Evolutionary conservation across 1,284 basidiomycete species (phyloP).

Genomic region (Ceratobasidium sp.): DNA sequence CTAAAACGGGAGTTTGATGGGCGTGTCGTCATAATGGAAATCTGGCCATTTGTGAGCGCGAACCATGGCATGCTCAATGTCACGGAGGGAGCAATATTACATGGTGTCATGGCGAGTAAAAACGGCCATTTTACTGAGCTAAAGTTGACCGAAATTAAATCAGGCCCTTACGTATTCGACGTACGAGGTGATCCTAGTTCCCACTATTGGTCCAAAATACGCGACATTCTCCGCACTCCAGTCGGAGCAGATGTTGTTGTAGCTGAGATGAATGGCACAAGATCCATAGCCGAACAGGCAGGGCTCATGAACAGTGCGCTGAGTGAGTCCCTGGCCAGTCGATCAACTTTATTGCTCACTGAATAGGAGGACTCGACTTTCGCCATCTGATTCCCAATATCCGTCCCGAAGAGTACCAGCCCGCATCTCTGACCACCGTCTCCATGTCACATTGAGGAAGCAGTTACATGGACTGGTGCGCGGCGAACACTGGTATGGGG

Average conservation of each 20-base stretch:
- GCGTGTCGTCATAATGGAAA: too few species aligned
- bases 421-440: slow-evolving; percentile 87
- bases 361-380: slow-evolving; percentile 97
- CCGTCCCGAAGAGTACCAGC: slow-evolving; percentile 83
- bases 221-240: slow-evolving; percentile 80
- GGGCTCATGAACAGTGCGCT: slow-evolving; percentile 80
- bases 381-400: slow-evolving; percentile 89
- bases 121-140: slow-evolving; percentile 16
- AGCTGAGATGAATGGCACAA: slow-evolving; percentile 94
- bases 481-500: slow-evolving; percentile 87
- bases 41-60: too few species aligned
- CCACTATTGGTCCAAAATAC: slow-evolving; percentile 94
- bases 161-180: slow-evolving; percentile 97
- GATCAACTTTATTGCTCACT: slow-evolving; percentile 94
- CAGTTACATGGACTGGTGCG: slow-evolving; percentile 99
- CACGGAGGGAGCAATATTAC: slow-evolving; percentile 93
- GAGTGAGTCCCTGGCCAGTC: slow-evolving; percentile 71
- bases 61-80: slow-evolving; percentile 11
- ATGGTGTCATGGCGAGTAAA: slow-evolving; percentile 84
- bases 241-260: slow-evolving; percentile 95
- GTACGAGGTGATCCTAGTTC: slow-evolving; percentile 80
- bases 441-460: slow-evolving; percentile 95
- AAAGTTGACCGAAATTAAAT: too few species aligned
- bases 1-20: too few species aligned
- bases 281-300: slow-evolving; percentile 86